Base-by-base conservation (phyloP, 1,284 basidiomycete species). In the Grifola frondosa region DNA sequence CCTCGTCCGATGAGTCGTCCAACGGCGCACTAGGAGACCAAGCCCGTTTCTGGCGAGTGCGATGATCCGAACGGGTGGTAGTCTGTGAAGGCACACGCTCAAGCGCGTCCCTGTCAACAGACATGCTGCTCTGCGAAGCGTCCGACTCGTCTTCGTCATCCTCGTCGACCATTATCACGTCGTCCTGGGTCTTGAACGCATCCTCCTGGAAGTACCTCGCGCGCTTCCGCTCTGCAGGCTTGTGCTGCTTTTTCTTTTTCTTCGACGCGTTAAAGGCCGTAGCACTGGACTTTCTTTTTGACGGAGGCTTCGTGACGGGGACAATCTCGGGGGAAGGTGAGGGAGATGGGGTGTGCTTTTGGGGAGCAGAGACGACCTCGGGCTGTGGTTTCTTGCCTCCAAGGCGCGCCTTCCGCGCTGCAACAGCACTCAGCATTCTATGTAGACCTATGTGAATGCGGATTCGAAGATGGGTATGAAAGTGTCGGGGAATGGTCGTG, bases 351-450 rank as follows among this genome's bases (percentile, higher is more conserved):
- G 52, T n/a, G 15, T 54, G 45, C 43, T 36, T 17, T 33, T 21
- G 21, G 34, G n/a, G 17, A 26, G 26, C 33, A 38, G n/a, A n/a
- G n/a, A n/a, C 38, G 17, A 45, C 30, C 19, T 47, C 37, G 30
- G 35, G 46, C 32, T 37, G 34, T 17, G 23, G 40, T 22, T 40
- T 34, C 38, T 52, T 52, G 43, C 30, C 37, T 29, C 26, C 58
- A 48, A 62, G 56, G 48, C 53, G 74, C 65, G 76, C 77, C 57
- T 76, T 81, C 25, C 79, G 73, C 13, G 79, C 80, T 39, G 79
- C 78, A 36, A 83, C 64, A 19, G 80, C 80, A 54, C 79, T 81
- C 37, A 81, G 64, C 80, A 81, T 81, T 10, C 5, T 23, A 10
- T 17, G 23, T 24, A 9, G 40, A 26, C 19, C 6, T 29, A 30